Evolutionary conservation across 805 yeast genomes (phyloP).

Genomic region (Nakazawaea populi): DNA sequence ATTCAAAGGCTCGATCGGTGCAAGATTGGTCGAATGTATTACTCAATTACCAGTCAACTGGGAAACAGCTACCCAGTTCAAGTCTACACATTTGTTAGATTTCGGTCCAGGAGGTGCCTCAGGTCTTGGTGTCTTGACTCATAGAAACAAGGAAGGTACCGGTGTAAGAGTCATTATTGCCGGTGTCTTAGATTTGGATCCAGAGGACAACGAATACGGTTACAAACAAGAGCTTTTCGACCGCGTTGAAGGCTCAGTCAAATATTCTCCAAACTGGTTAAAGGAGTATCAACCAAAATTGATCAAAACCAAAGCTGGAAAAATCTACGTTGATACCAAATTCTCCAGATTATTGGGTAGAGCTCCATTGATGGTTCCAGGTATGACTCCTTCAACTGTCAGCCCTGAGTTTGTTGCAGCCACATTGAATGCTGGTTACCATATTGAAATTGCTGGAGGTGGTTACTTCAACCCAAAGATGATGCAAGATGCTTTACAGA

Average conservation of each 20-base stretch:
- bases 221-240: slow-evolving; percentile 94
- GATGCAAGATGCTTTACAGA: slow-evolving; percentile 71
- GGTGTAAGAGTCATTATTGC: slow-evolving; percentile 94
- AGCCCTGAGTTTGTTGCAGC: slow-evolving; percentile 92
- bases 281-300: slow-evolving; percentile 82
- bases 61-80: slow-evolving; percentile 82
- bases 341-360: slow-evolving; percentile 87
- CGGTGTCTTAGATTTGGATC: slow-evolving; percentile 72
- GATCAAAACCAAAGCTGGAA: slow-evolving; percentile 65
- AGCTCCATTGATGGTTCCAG: slow-evolving; percentile 96
- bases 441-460: slow-evolving; percentile 98
- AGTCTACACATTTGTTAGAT: slow-evolving; percentile 85
- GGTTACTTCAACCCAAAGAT: slow-evolving; percentile 79
- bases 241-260: slow-evolving; percentile 54
- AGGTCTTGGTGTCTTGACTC: slow-evolving; percentile 93
- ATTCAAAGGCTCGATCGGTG: slow-evolving; percentile 45
- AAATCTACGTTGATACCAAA: slow-evolving; percentile 86
- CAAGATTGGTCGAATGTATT: slow-evolving; percentile 75
- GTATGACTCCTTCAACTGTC: slow-evolving; percentile 99
- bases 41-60: slow-evolving; percentile 89
- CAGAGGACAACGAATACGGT: slow-evolving; percentile 80
- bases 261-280: slow-evolving; percentile 89
- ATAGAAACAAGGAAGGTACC: slow-evolving; percentile 97
- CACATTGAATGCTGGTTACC: slow-evolving; percentile 93
- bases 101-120: slow-evolving; percentile 99